These are phyloP conservation scores for Tuber magnatum DNA, from an alignment of 495 filamentous ascomycete genomes.

Conservation along the genomic window DNA sequence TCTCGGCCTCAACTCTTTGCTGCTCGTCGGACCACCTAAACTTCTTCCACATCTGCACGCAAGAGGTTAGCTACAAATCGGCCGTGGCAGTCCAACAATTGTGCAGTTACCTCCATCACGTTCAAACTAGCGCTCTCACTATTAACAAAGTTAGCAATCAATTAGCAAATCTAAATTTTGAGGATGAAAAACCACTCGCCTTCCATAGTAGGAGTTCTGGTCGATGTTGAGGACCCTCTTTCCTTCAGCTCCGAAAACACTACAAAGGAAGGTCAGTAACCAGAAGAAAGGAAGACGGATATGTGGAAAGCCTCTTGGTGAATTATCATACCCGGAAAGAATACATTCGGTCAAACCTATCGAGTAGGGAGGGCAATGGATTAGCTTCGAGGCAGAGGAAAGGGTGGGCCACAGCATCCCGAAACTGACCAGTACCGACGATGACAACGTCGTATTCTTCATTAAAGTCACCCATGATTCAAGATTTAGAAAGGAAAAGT, in stretches of 20 bases:
- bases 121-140: slow-evolving; percentile 41
- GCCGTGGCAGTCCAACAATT: neutral
- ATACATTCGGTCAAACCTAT: slow-evolving; percentile 96
- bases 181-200: slow-evolving; percentile 52
- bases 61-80: slow-evolving; percentile 11
- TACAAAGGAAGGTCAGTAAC: slow-evolving; percentile 40
- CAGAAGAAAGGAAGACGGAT: neutral
- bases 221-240: slow-evolving; percentile 99
- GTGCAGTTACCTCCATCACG: slow-evolving; percentile 36
- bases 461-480: slow-evolving; percentile 87
- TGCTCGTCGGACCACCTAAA: slow-evolving; percentile 41
- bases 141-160: slow-evolving; percentile 11
- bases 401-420: slow-evolving; percentile 38
- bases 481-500: neutral
- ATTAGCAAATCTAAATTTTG: neutral
- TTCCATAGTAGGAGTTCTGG: slow-evolving; percentile 97
- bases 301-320: neutral
- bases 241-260: slow-evolving; percentile 95
- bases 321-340: slow-evolving; percentile 70
- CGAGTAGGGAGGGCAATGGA: neutral
- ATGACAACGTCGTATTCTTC: slow-evolving; percentile 97
- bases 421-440: slow-evolving; percentile 78
- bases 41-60: slow-evolving; percentile 40
- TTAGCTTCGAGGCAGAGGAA: neutral
- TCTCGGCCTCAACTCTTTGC: slow-evolving; percentile 34